These are phyloP conservation scores for Schizothecium vesticola DNA, from an alignment of 495 filamentous ascomycete species.

Conservation along the genomic window DNA sequence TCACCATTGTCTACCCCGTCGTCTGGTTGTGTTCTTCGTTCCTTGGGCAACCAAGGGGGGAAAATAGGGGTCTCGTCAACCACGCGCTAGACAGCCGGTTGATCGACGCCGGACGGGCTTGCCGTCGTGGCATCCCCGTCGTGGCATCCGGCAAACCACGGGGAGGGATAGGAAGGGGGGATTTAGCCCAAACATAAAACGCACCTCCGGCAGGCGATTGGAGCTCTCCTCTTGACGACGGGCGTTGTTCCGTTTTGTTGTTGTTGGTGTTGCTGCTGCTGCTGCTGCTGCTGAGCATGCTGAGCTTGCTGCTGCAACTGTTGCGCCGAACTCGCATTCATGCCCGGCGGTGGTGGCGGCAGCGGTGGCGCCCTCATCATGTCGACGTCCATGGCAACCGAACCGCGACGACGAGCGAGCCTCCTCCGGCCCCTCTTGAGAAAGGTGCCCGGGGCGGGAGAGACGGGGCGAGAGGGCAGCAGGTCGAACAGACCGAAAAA, in stretches of 20 bases:
- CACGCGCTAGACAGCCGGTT: background rate
- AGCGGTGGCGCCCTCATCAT: slow-evolving; percentile 11
- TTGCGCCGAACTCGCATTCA: background rate
- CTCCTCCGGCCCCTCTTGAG: background rate
- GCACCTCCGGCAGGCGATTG: slow-evolving; percentile 48
- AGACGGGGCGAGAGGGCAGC: background rate
- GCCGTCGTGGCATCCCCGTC: background rate
- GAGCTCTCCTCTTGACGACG: slow-evolving; percentile 38
- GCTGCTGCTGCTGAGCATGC: background rate
- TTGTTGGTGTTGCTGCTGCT: background rate
- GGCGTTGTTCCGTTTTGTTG: background rate
- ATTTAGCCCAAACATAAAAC: slow-evolving; percentile 5
- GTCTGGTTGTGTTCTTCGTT: background rate
- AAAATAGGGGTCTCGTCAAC: background rate
- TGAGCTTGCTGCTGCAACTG: slow-evolving; percentile 11
- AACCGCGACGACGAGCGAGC: background rate
- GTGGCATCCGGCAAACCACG: slow-evolving; percentile 10
- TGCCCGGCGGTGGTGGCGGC: slow-evolving; percentile 13
- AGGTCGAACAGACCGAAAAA: background rate
- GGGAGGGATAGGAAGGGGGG: background rate
- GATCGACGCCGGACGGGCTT: background rate
- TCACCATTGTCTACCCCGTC: background rate
- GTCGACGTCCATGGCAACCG: slow-evolving; percentile 20
- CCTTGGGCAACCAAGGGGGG: background rate
- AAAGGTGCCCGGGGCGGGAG: background rate